Conservation (phyloP, 2,329 filamentous ascomycete species). For the Aspergillus piperis region DNA sequence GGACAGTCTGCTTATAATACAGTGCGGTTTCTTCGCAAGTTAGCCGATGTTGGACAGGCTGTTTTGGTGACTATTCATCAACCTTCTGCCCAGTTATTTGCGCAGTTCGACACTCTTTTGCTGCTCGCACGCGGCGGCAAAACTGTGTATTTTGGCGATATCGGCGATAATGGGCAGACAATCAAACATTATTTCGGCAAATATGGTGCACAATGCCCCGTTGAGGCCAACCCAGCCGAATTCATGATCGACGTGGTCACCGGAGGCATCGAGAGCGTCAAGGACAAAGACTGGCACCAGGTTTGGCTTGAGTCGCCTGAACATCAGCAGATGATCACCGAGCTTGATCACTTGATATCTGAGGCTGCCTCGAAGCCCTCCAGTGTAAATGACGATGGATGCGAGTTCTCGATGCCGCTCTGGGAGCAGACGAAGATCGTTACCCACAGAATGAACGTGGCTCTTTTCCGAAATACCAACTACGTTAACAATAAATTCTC, state of each 20-base stretch:
- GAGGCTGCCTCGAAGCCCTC: not conserved
- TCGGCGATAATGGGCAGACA: slow-evolving; percentile 57
- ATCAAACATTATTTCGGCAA: slow-evolving; percentile 64
- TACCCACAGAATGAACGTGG: not conserved
- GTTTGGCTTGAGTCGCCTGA: not conserved
- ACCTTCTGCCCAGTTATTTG: slow-evolving; percentile 85
- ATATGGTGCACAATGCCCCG: slow-evolving; percentile 52
- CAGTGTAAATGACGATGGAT: not conserved
- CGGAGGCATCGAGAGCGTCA: not conserved
- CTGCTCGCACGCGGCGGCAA: slow-evolving; percentile 63
- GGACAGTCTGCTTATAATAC: slow-evolving; percentile 90
- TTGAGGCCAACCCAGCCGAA: slow-evolving; percentile 68
- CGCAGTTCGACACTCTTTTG: slow-evolving; percentile 68
- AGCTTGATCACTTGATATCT: not conserved
- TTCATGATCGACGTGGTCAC: slow-evolving; percentile 60
- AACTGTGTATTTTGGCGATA: slow-evolving; percentile 66
- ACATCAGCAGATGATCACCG: not conserved
- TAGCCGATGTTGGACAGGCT: slow-evolving; percentile 81
- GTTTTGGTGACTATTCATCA: slow-evolving; percentile 93
- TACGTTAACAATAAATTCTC: not conserved
- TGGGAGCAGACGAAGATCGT: not conserved
- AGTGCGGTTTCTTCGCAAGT: slow-evolving; percentile 76
- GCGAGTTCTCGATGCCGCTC: not conserved
- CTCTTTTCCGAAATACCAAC: not conserved
- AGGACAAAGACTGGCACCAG: not conserved